Base-by-base conservation (phyloP, 1,284 basidiomycete species). In the Microbotryum intermedium region DNA sequence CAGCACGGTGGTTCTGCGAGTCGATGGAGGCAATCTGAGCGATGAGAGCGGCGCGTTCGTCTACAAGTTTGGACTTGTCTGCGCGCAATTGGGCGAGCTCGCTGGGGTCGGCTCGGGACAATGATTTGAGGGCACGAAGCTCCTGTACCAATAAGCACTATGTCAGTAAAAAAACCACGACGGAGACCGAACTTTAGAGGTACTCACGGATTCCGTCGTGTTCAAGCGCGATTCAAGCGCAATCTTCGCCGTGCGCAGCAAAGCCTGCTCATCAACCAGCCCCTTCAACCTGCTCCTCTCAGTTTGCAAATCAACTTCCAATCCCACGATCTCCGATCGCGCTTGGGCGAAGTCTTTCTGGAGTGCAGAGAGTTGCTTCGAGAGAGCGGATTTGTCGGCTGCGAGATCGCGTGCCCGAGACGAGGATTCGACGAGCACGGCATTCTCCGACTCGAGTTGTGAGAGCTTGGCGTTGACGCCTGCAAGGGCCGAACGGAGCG, bases 261-360 rank as follows among this genome's bases (percentile, higher is more conserved):
- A 30, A 7, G 77, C 76, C 66, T 87, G 84, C 71, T 88, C 84
- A 0, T 80, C 78, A 0, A 79, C 79, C 68, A 89, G 76, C 10
- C 77, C 74, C 61, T 84, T 76, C 50, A 90, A 73, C 20, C 82
- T 81, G 18, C 79, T 75, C 25, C 87, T 81, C 72, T 90, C 87
- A 1, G 77, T 76, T 58, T 82, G 82, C 23, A 90, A 75, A 44
- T 84, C 81, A 29, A 74, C 77, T 68, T 90, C 86, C 6, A 90
- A 79, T 16, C 84, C 84, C 4, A 79, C 77, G 60, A 88, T 82
- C 25, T 79, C 79, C 18, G 73, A 75, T 66, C 81, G 85, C 2
- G 86, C 85, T 53, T 78, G 80, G 44, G 83, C 82, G 10, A 87
- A 79, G 62, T 88, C 86, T 85, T 73, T 77, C 72, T 86, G 80